phyloP scores from a whole-genome alignment of 352 stramenopile species.

The Phytopythium kandeliae region DNA sequence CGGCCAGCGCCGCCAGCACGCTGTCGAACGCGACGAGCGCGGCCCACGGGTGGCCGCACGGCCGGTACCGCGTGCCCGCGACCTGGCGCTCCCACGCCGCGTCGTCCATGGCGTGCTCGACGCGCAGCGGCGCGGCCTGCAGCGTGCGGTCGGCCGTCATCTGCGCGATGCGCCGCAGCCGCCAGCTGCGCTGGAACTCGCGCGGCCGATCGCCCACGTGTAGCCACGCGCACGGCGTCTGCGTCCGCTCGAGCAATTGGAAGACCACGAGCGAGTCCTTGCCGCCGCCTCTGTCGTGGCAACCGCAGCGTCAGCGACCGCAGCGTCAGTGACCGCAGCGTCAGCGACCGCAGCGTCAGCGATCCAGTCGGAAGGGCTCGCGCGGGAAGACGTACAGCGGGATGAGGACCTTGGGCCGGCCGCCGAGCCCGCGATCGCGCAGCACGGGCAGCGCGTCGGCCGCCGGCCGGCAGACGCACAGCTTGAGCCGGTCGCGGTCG shows the following conservation, averaged over 20 bases:
- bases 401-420: slow-evolving; percentile 19
- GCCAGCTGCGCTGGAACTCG: slow-evolving; percentile 29
- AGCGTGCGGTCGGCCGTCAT: slow-evolving; percentile 21
- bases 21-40: slow-evolving; percentile 34
- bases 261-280: slow-evolving; percentile 36
- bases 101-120: slow-evolving; percentile 30
- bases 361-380: not conserved
- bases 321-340: no score
- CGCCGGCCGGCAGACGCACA: slow-evolving; percentile 9
- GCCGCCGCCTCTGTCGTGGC: slow-evolving; percentile 17
- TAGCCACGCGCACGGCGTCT: slow-evolving; percentile 23
- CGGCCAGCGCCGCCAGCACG: slow-evolving; percentile 23
- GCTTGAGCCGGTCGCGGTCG: slow-evolving; percentile 30
- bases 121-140: slow-evolving; percentile 10
- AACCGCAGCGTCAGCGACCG: not conserved
- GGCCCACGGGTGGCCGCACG: slow-evolving; percentile 28
- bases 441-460: slow-evolving; percentile 14
- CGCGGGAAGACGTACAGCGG: slow-evolving; percentile 17
- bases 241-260: slow-evolving; percentile 17
- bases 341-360: no score
- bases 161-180: slow-evolving; percentile 20
- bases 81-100: slow-evolving; percentile 22
- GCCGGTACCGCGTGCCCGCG: slow-evolving; percentile 17
- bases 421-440: slow-evolving; percentile 13
- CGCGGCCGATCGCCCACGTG: slow-evolving; percentile 27